phyloP scores from a whole-genome alignment of 2,329 filamentous ascomycete species.

The Eurotiales sp. region DNA sequence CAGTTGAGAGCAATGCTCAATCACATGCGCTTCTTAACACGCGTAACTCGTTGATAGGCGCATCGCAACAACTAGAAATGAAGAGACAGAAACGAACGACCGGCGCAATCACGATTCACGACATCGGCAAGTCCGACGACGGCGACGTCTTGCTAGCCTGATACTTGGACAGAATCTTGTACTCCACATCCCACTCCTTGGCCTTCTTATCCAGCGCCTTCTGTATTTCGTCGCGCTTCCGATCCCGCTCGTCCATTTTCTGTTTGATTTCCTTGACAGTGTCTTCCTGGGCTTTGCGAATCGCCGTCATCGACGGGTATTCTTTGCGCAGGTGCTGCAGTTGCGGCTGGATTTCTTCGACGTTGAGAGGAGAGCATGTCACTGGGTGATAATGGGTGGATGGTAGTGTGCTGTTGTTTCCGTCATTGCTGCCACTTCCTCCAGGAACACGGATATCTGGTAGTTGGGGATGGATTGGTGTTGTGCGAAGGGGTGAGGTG shows the following conservation, averaged over 20 bases:
- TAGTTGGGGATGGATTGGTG: constrained; percentile 36
- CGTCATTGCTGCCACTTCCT: constrained; percentile 20
- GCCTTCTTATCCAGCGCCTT: constrained; percentile 41
- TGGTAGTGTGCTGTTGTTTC: constrained; percentile 12
- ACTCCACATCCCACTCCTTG: constrained; percentile 40
- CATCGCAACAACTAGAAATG: background rate
- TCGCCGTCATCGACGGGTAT: constrained; percentile 32
- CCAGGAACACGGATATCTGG: constrained; percentile 38
- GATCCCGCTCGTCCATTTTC: constrained; percentile 34
- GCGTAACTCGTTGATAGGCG: background rate
- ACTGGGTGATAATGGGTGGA: constrained; percentile 36
- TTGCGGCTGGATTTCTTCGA: constrained; percentile 26
- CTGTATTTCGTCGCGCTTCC: constrained; percentile 37
- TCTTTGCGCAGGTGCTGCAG: constrained; percentile 35
- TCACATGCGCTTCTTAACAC: background rate
- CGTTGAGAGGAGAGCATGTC: constrained; percentile 34
- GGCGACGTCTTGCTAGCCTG: constrained; percentile 35
- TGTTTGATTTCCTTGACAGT: constrained; percentile 35
- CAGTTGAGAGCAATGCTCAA: no score
- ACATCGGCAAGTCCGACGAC: constrained; percentile 1
- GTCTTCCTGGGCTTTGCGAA: constrained; percentile 35
- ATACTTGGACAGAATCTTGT: constrained; percentile 41
- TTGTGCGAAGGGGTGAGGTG: constrained; percentile 33
- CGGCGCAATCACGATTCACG: background rate
- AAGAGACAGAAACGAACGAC: background rate